phyloP scores from a whole-genome alignment of 352 stramenopile species.

The Phytophthora uliginosa region DNA sequence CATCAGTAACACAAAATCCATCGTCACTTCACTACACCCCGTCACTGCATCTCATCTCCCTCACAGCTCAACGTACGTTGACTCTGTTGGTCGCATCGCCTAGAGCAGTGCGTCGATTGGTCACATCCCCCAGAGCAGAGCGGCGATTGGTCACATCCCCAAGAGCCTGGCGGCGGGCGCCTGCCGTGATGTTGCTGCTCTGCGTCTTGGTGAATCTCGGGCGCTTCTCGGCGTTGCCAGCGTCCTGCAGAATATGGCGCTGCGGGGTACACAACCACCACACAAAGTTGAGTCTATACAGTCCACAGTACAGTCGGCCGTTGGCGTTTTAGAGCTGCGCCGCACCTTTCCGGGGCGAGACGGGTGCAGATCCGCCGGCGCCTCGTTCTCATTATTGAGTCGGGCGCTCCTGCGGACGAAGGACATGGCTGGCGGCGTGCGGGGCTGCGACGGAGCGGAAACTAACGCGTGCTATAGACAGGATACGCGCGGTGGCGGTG shows the following conservation, averaged over 20 bases:
- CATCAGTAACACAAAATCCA: constrained; percentile 8
- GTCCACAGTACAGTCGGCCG: not conserved
- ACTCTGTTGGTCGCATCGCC: constrained; percentile 84
- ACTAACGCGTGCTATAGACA: constrained; percentile 15
- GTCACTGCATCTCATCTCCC: not conserved
- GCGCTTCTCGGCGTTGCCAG: constrained; percentile 67
- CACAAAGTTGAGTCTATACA: constrained; percentile 11
- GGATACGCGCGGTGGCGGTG: not conserved
- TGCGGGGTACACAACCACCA: constrained; percentile 17
- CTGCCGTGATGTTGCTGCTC: constrained; percentile 25
- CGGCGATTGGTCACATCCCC: constrained; percentile 79
- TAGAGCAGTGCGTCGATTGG: constrained; percentile 33
- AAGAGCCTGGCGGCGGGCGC: constrained; percentile 41
- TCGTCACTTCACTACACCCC: constrained; percentile 5
- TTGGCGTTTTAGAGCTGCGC: not conserved
- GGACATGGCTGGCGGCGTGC: constrained; percentile 25
- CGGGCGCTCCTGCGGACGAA: constrained; percentile 30
- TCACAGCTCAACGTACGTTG: constrained; percentile 49
- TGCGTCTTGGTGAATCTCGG: constrained; percentile 62
- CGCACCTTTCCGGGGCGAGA: constrained; percentile 65
- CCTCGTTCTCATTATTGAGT: constrained; percentile 84
- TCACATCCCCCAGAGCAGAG: not conserved
- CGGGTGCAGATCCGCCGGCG: constrained; percentile 44
- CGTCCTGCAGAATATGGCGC: constrained; percentile 60
- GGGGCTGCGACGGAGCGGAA: not conserved